Percentiles rank a stretch among this genome's conserved stretches.
Conservation (phyloP, 805 yeast genomes). For the Maudiozyma pseudohumilis region DNA sequence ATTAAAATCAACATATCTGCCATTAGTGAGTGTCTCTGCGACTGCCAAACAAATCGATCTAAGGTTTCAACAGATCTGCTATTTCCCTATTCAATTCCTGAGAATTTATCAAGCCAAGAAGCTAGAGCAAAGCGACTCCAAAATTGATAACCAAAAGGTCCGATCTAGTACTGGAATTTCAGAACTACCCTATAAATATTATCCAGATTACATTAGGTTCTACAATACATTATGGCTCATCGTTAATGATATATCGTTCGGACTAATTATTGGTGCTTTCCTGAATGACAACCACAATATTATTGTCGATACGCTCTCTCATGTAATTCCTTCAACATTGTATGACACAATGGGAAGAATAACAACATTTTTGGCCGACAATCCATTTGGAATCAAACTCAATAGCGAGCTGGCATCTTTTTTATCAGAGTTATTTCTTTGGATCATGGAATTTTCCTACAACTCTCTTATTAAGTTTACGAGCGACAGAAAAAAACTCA, state of each 20-base stretch:
- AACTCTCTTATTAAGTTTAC: conserved; percentile 16
- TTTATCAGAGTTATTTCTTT: conserved; percentile 73
- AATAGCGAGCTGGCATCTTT: conserved; percentile 79
- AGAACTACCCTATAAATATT: conserved; percentile 33
- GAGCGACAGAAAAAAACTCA: conserved; percentile 18
- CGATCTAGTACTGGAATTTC: conserved; percentile 9
- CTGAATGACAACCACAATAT: conserved; percentile 32
- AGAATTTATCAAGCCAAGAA: conserved; percentile 32
- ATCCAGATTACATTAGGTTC: conserved; percentile 61
- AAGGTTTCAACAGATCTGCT: conserved; percentile 63
- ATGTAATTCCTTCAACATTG: conserved; percentile 11
- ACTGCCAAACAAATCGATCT: conserved; percentile 73
- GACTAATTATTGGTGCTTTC: conserved; percentile 46
- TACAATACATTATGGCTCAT: conserved; percentile 87
- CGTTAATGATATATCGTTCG: conserved; percentile 70
- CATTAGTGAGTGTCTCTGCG: conserved; percentile 35
- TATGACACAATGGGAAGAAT: conserved; percentile 38
- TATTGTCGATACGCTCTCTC: conserved; percentile 31
- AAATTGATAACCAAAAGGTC: conserved; percentile 9
- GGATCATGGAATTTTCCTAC: conserved; percentile 72
- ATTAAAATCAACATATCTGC: conserved; percentile 12
- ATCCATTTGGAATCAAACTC: conserved; percentile 90
- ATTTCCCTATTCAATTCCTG: conserved; percentile 69
- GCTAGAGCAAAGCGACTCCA: conserved; percentile 9
- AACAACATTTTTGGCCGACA: conserved; percentile 67